A percentile compares a stretch with the other conserved stretches of the same genome.
phyloP scores from a whole-genome alignment of 345 rosid genomes.

The Carallia brachiata region DNA sequence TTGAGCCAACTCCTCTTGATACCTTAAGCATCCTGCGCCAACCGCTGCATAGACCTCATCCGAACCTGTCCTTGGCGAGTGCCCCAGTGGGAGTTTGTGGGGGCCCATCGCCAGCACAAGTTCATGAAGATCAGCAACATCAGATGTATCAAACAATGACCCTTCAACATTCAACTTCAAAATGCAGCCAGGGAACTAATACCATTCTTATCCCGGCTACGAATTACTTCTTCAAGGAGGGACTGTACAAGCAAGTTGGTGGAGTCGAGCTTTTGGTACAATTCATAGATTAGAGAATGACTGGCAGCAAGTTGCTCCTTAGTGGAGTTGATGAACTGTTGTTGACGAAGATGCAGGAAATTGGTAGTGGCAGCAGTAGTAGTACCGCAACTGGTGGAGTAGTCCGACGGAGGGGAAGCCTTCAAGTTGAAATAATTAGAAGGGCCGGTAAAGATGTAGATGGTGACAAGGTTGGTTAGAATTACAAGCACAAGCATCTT shows the following conservation, averaged over 20 bases:
- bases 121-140: constrained; percentile 16
- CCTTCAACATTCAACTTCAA: neutral
- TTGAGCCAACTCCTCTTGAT: constrained; percentile 40
- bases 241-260: constrained; percentile 36
- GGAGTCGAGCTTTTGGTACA: constrained; percentile 37
- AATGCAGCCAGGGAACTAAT: neutral
- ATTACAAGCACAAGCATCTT: constrained; percentile 33
- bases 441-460: constrained; percentile 30
- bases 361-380: no score
- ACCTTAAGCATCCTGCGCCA: constrained; percentile 42
- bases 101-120: constrained; percentile 36
- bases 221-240: constrained; percentile 25
- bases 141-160: neutral
- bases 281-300: constrained; percentile 26
- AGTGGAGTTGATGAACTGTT: constrained; percentile 27
- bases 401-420: neutral
- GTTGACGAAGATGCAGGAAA: no score
- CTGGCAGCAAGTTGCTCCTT: constrained; percentile 31
- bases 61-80: constrained; percentile 34
- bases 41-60: constrained; percentile 34
- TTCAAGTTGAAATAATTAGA: constrained; percentile 12
- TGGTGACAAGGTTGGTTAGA: constrained; percentile 42
- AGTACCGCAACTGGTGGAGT: no score
- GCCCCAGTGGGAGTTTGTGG: constrained; percentile 45
- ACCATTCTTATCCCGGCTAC: neutral